phyloP scores from a whole-genome alignment of 768 basidiomycete species.

The Neoboletus subvelutipes region DNA sequence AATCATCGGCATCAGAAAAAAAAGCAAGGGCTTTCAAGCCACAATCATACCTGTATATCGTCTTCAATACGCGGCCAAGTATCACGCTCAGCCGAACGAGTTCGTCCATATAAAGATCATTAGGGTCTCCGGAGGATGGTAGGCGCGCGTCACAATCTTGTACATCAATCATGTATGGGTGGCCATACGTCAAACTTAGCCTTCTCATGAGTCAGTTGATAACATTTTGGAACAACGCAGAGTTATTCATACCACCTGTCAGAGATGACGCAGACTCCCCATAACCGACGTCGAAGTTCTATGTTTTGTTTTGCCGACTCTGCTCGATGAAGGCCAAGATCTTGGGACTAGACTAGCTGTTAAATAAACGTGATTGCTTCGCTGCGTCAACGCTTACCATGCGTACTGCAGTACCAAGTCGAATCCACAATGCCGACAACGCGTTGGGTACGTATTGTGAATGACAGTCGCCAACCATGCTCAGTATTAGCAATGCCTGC shows the following conservation, averaged over 20 bases:
- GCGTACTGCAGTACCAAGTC: conserved; percentile 85
- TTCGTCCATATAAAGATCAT: conserved; percentile 83
- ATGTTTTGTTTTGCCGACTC: conserved; percentile 83
- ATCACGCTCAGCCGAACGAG: conserved; percentile 90
- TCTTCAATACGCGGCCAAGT: conserved; percentile 88
- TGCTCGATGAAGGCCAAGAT: conserved; percentile 91
- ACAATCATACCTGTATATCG: conserved; percentile 75
- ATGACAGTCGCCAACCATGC: conserved; percentile 89
- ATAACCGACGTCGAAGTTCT: conserved; percentile 84
- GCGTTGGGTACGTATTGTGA: conserved; percentile 86
- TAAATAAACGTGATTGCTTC: conserved; percentile 12
- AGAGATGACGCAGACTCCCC: conserved; percentile 92
- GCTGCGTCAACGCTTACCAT: conserved; percentile 62
- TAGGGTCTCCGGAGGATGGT: conserved; percentile 82
- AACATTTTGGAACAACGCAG: background rate
- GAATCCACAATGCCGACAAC: conserved; percentile 81
- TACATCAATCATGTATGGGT: conserved; percentile 95
- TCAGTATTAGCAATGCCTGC: conserved; percentile 81
- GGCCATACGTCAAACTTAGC: conserved; percentile 87
- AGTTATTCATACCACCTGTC: conserved; percentile 77
- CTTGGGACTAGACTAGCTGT: conserved; percentile 71
- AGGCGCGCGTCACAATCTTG: conserved; percentile 94
- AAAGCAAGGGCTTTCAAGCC: background rate
- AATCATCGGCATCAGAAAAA: conserved; percentile 8
- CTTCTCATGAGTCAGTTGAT: conserved; percentile 37